Conservation (phyloP, 108 stramenopile genomes). For the Craspedostauros australis region DNA sequence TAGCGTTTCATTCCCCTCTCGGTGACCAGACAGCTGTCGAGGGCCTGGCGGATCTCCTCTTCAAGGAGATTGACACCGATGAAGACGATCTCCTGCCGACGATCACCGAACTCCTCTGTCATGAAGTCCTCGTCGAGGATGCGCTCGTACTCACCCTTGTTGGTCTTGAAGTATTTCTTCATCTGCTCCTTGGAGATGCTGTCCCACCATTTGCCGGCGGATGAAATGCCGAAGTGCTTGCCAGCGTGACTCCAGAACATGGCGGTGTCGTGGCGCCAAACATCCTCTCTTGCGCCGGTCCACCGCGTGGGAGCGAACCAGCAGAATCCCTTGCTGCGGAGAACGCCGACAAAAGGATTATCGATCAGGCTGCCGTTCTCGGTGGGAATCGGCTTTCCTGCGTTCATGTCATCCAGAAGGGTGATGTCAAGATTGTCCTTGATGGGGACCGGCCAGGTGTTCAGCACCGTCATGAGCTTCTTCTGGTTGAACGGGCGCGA, state of each 20-base stretch:
- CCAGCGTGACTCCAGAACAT: slow-evolving; percentile 96
- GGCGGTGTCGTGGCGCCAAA: slow-evolving; percentile 87
- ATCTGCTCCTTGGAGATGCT: slow-evolving; percentile 56
- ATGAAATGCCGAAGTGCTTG: slow-evolving; percentile 77
- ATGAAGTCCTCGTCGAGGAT: slow-evolving; percentile 80
- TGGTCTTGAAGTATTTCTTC: slow-evolving; percentile 51
- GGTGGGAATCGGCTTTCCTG: too few species aligned
- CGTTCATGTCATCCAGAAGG: slow-evolving; percentile 23
- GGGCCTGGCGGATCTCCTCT: slow-evolving; percentile 46
- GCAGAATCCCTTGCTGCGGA: slow-evolving; percentile 94
- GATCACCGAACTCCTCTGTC: slow-evolving; percentile 86
- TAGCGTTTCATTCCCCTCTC: slow-evolving; percentile 68
- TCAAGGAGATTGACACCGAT: slow-evolving; percentile 70
- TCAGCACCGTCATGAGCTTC: slow-evolving; percentile 55
- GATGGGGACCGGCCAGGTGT: slow-evolving; percentile 83
- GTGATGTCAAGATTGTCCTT: slow-evolving; percentile 69
- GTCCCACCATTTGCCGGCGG: slow-evolving; percentile 94
- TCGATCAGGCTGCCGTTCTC: slow-evolving; percentile 15
- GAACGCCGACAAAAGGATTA: slow-evolving; percentile 61
- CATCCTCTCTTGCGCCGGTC: slow-evolving; percentile 55
- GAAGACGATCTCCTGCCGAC: slow-evolving; percentile 90
- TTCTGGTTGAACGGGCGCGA: slow-evolving; percentile 77
- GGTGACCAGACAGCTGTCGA: slow-evolving; percentile 68
- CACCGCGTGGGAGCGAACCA: slow-evolving; percentile 90
- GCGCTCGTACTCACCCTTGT: slow-evolving; percentile 63